phyloP scores from a whole-genome alignment of 495 filamentous ascomycete genomes.

The Xanthoparmelia taractica region DNA sequence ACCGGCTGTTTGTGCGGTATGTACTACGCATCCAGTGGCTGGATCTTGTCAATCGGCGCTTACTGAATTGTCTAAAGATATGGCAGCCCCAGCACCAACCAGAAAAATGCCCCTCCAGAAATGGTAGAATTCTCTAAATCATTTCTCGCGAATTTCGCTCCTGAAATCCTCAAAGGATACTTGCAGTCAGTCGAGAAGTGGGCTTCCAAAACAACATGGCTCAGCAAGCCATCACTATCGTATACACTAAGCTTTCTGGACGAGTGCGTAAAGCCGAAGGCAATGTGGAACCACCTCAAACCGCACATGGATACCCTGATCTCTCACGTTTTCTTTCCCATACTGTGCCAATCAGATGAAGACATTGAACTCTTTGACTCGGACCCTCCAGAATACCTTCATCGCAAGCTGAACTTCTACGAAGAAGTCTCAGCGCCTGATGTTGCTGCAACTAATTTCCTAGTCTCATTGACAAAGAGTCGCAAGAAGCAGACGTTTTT shows the following conservation, averaged over 20 bases:
- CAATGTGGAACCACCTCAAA: conserved; percentile 90
- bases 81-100: conserved; percentile 68
- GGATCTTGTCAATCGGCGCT: not conserved
- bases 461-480: conserved; percentile 87
- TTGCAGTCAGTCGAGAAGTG: conserved; percentile 90
- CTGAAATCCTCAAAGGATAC: conserved; percentile 90
- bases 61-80: conserved; percentile 50
- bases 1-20: conserved; percentile 87
- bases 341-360: conserved; percentile 85
- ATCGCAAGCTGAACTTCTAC: conserved; percentile 94
- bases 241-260: conserved; percentile 90
- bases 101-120: conserved; percentile 59
- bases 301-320: conserved; percentile 87
- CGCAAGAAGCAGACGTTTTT: conserved; percentile 93
- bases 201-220: conserved; percentile 89
- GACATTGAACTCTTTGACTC: conserved; percentile 90
- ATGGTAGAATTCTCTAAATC: conserved; percentile 74
- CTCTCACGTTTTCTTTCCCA: conserved; percentile 88
- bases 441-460: conserved; percentile 92
- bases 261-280: conserved; percentile 94
- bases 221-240: conserved; percentile 86
- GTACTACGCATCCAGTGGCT: conserved; percentile 19
- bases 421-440: conserved; percentile 95
- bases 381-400: conserved; percentile 91
- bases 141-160: conserved; percentile 86